Base-by-base conservation (phyloP, 345 rosid species). In the Schrenkiella parvula region DNA sequence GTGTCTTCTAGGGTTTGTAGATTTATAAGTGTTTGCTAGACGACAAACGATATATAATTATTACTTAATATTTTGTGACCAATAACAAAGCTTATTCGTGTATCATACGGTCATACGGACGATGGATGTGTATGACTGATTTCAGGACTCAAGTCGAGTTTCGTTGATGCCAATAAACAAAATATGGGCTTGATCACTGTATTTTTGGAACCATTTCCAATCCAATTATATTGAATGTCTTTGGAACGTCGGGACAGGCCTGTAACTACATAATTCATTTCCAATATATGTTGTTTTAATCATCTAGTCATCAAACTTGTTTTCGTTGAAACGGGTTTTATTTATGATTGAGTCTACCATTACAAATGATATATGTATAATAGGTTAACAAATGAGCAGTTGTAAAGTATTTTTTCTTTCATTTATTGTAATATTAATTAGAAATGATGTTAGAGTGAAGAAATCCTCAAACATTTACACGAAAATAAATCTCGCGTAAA, bases 61-160 rank as follows among this genome's bases (percentile, higher is more conserved):
- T 53, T 67, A 34, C 53, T 18, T n/a, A 11, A 4, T 39, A 37
- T 41, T 28, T 19, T 54, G 42, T 41, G 41, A 41, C 43, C 43
- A 42, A 41, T 68, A 28, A 26, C 29, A 67, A 52, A 52, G 8
- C 50, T 25, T 17, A 25, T 5, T 54, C 58, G 0, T 53, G 58
- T 42, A 61, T 56, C 28, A 44, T 44, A 69, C 66, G 66, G 66
- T 51, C 61, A 38, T 61, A 61, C 43, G 61, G 75, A 71, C 43
- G 53, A 38, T n/a, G 22, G 6, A 38, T 17, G 76, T 29, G 44
- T 51, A 71, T 11, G 75, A 62, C 52, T 14, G 75, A 9, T 50
- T 29, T 39, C 0, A 3, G 34, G 61, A 50, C 39, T 34, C 58
- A 5, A 41, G 8, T 19, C 54, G 31, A 28, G 22, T 42, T 61